Evolutionary conservation across 139 green algal species (phyloP).

Genomic region (Dunaliella sp.): DNA sequence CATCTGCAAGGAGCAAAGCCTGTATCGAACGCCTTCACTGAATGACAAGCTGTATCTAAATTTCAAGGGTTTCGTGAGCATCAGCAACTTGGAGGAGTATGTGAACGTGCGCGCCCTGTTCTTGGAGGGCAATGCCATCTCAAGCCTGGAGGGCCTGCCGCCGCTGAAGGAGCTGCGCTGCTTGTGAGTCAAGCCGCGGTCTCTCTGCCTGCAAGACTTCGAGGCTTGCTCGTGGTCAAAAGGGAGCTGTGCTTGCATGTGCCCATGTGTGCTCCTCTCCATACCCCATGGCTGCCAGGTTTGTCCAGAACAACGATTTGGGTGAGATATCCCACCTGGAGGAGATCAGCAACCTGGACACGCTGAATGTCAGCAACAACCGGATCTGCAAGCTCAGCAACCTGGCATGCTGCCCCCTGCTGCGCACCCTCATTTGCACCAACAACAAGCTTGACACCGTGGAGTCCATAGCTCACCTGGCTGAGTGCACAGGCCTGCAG

Average conservation of each 20-base stretch:
- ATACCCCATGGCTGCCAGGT: conserved; percentile 55
- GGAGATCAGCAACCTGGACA: conserved; percentile 63
- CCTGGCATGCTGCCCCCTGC: conserved; percentile 44
- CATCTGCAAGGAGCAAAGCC: conserved; percentile 72
- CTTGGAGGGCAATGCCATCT: conserved; percentile 84
- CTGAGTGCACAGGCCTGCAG: conserved; percentile 44
- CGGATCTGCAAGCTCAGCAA: conserved; percentile 51
- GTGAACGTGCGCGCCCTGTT: conserved; percentile 77
- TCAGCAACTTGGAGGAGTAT: conserved; percentile 77
- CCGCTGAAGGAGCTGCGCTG: conserved; percentile 72
- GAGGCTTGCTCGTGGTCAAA: not conserved
- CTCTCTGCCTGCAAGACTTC: too few species aligned
- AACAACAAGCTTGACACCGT: conserved; percentile 61
- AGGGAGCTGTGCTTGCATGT: not conserved
- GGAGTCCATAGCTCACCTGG: conserved; percentile 48
- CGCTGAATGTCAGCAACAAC: conserved; percentile 86
- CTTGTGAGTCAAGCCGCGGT: conserved; percentile 55
- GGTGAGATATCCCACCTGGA: conserved; percentile 39
- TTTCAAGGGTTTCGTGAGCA: conserved; percentile 75
- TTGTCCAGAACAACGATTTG: conserved; percentile 84
- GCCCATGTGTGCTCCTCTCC: too few species aligned
- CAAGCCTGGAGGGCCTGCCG: conserved; percentile 71
- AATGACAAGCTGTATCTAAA: conserved; percentile 91
- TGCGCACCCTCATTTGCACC: conserved; percentile 66
- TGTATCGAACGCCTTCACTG: conserved; percentile 74